Conservation (phyloP, 2,329 filamentous ascomycete species). For the Neodidymelliopsis sp. region DNA sequence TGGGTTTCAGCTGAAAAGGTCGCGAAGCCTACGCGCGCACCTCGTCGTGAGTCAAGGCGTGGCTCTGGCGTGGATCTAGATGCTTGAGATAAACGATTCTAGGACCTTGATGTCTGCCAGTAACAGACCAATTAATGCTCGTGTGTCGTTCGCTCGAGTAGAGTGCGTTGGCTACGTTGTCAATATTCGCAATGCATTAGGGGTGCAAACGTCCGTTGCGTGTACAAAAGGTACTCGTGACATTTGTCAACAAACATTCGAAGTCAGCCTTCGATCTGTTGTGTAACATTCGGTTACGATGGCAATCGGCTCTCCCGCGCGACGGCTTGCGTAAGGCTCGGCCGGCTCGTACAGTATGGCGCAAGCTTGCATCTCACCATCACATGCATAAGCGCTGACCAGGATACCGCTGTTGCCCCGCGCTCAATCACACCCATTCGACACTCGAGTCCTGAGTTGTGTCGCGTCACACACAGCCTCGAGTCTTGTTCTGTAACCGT, state of each 20-base stretch:
- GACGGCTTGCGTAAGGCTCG: conserved; percentile 11
- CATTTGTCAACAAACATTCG: conserved; percentile 12
- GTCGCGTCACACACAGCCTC: conserved; percentile 4
- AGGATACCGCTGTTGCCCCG: conserved; percentile 15
- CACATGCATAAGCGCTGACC: conserved; percentile 41
- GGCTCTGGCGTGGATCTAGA: not conserved
- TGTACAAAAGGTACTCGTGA: conserved; percentile 2
- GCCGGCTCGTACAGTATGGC: conserved; percentile 20
- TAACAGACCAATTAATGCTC: not conserved
- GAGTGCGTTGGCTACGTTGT: not conserved
- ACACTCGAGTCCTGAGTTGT: conserved; percentile 7
- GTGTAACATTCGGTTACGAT: conserved; percentile 28
- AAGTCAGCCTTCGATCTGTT: conserved; percentile 15
- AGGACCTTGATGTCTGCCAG: not conserved
- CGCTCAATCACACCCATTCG: conserved; percentile 12
- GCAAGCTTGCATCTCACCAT: conserved; percentile 27
- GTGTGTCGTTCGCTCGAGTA: conserved; percentile 8
- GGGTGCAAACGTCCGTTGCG: not conserved
- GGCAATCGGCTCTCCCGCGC: conserved; percentile 18
- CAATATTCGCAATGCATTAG: not conserved
- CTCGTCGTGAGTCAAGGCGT: not conserved
- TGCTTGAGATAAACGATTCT: not conserved
- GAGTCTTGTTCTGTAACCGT: conserved; percentile 3
- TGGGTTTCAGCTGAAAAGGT: no score
- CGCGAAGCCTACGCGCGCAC: not conserved